A percentile compares a stretch with the other conserved stretches of the same genome.
phyloP scores from a whole-genome alignment of 164 flowering plant species.

The Malania oleifera region DNA sequence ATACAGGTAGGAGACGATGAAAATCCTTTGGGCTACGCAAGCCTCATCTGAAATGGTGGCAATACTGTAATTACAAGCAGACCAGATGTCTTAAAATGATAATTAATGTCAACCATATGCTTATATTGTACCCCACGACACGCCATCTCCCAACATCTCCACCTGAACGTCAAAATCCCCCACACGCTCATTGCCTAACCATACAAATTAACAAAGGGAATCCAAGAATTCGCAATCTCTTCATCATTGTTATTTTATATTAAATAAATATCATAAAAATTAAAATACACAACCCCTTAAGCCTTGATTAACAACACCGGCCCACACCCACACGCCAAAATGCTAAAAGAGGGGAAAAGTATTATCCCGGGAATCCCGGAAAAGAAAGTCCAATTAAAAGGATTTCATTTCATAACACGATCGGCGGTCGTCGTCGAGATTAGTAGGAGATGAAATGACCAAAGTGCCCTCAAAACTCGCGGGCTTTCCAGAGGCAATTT shows the following conservation, averaged over 20 bases:
- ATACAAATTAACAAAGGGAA: slow-evolving; percentile 10
- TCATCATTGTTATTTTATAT: neutral
- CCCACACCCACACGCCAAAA: neutral
- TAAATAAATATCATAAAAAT: neutral
- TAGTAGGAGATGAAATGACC: neutral
- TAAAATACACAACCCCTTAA: neutral
- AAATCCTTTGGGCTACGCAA: too few species aligned
- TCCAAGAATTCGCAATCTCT: slow-evolving; percentile 14
- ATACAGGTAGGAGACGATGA: too few species aligned
- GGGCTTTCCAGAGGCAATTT: too few species aligned
- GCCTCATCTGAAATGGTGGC: neutral
- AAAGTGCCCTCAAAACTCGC: neutral
- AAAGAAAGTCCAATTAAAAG: neutral
- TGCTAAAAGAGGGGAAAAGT: neutral
- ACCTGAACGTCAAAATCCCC: neutral
- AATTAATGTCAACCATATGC: slow-evolving; percentile 11
- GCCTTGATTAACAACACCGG: too few species aligned
- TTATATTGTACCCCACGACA: slow-evolving; percentile 4
- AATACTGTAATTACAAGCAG: slow-evolving; percentile 6
- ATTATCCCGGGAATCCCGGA: slow-evolving; percentile 23
- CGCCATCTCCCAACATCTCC: slow-evolving; percentile 20
- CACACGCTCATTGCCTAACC: slow-evolving; percentile 7
- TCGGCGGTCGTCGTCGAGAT: neutral
- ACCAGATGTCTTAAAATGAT: slow-evolving; percentile 1
- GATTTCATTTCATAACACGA: neutral